A percentile compares a stretch with the other conserved stretches of the same genome.
Conservation (phyloP, 768 basidiomycete species). For the Russula brevipes region DNA sequence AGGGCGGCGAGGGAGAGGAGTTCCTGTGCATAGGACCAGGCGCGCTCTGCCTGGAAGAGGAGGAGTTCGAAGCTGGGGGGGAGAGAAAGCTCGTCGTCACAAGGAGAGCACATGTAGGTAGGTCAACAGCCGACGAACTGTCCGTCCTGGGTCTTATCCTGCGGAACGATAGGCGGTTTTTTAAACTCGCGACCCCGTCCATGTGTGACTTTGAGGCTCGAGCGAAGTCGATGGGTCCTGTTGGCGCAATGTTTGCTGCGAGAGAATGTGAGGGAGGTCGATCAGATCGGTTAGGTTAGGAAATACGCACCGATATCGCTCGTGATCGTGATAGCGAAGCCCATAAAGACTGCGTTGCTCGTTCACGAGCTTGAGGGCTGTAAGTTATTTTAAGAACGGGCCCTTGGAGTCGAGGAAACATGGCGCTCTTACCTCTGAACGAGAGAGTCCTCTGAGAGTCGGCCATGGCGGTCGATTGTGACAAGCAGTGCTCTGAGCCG, state of each 20-base stretch:
- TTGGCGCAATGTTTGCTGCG: constrained; percentile 86
- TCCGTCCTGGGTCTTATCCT: constrained; percentile 73
- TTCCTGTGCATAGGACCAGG: constrained; percentile 87
- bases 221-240: constrained; percentile 82
- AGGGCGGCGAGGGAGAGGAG: constrained; percentile 49
- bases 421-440: constrained; percentile 39
- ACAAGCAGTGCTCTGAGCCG: constrained; percentile 17
- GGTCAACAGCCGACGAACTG: constrained; percentile 51
- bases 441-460: constrained; percentile 26
- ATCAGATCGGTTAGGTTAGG: neutral
- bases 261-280: neutral
- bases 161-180: constrained; percentile 60
- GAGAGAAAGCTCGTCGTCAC: constrained; percentile 5
- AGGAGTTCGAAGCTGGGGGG: constrained; percentile 66
- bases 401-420: neutral
- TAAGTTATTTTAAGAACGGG: neutral
- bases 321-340: constrained; percentile 82
- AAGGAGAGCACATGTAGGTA: neutral
- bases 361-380: constrained; percentile 80
- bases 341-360: constrained; percentile 90
- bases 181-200: constrained; percentile 90
- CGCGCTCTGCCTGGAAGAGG: constrained; percentile 86
- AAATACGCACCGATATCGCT: constrained; percentile 65
- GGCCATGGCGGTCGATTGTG: constrained; percentile 15
- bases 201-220: constrained; percentile 77